Evolutionary conservation across 179 eudicot species (phyloP).

Genomic region (Camellia oleifera): DNA sequence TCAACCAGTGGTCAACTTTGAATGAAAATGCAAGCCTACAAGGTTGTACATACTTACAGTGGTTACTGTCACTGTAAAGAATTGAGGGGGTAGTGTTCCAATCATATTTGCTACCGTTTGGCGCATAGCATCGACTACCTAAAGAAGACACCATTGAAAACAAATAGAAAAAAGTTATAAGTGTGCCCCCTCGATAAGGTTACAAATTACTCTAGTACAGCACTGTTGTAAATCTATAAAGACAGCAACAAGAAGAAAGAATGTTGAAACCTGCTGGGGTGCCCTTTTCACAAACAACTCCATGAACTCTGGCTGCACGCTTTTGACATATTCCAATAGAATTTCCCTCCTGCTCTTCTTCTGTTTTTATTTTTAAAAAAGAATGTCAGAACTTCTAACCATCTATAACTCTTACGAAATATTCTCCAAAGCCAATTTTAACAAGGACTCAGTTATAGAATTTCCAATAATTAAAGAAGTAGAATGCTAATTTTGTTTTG

Average conservation of each 20-base stretch:
- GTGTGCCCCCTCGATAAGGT: not conserved
- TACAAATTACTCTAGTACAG: not conserved
- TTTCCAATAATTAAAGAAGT: not conserved
- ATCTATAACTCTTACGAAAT: not conserved
- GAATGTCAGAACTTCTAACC: constrained; percentile 1
- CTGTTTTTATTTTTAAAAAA: constrained; percentile 22
- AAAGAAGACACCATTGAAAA: not conserved
- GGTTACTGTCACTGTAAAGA: constrained; percentile 76
- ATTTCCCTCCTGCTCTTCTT: constrained; percentile 70
- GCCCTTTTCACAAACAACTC: constrained; percentile 87
- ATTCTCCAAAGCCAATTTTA: not conserved
- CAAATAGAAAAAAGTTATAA: not conserved
- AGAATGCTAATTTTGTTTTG: too few species aligned
- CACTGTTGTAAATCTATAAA: not conserved
- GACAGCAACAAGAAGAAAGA: constrained; percentile 10
- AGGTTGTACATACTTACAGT: constrained; percentile 51
- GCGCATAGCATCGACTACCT: constrained; percentile 97
- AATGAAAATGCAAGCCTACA: not conserved
- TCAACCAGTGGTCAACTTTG: not conserved
- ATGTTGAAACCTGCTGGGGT: constrained; percentile 61
- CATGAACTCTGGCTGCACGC: constrained; percentile 88
- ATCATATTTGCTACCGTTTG: constrained; percentile 94
- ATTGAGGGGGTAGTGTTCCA: constrained; percentile 88
- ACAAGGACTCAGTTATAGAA: not conserved
- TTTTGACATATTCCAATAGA: constrained; percentile 75